A percentile compares a stretch with the other conserved stretches of the same genome.
These are phyloP conservation scores for Rosa persica DNA, from an alignment of 306 rosid genomes.

Conservation along the genomic window DNA sequence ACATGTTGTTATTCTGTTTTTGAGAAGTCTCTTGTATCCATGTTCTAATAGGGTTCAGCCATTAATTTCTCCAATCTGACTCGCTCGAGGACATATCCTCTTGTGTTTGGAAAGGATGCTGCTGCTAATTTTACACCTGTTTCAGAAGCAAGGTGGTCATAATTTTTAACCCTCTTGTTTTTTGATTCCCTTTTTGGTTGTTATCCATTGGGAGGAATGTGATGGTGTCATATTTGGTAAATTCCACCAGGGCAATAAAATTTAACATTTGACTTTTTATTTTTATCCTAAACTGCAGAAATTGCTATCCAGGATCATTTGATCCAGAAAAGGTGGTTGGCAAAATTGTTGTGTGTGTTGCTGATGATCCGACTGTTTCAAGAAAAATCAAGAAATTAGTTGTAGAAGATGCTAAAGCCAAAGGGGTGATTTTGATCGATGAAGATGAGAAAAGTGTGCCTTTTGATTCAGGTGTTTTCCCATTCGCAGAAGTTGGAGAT, in stretches of 20 bases:
- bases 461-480: slow-evolving; percentile 71
- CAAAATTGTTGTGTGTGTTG: slow-evolving; percentile 67
- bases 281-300: slow-evolving; percentile 48
- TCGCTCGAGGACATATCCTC: slow-evolving; percentile 53
- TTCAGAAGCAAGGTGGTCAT: slow-evolving; percentile 81
- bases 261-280: neutral
- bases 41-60: slow-evolving; percentile 58
- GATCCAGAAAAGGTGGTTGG: slow-evolving; percentile 65
- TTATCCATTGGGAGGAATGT: neutral
- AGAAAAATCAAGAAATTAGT: slow-evolving; percentile 72
- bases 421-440: slow-evolving; percentile 64
- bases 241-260: neutral
- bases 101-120: slow-evolving; percentile 64
- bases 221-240: neutral
- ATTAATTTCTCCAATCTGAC: slow-evolving; percentile 74
- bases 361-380: slow-evolving; percentile 49
- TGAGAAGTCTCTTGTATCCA: slow-evolving; percentile 10
- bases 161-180: slow-evolving; percentile 2
- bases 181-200: neutral
- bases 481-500: slow-evolving; percentile 60
- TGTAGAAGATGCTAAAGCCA: slow-evolving; percentile 75
- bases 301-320: slow-evolving; percentile 85
- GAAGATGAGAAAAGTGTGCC: slow-evolving; percentile 52
- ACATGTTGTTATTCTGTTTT: slow-evolving; percentile 1
- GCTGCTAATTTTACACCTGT: slow-evolving; percentile 64